These are phyloP conservation scores for Aspergillus heteromorphus DNA, from an alignment of 495 filamentous ascomycete genomes.

Conservation along the genomic window DNA sequence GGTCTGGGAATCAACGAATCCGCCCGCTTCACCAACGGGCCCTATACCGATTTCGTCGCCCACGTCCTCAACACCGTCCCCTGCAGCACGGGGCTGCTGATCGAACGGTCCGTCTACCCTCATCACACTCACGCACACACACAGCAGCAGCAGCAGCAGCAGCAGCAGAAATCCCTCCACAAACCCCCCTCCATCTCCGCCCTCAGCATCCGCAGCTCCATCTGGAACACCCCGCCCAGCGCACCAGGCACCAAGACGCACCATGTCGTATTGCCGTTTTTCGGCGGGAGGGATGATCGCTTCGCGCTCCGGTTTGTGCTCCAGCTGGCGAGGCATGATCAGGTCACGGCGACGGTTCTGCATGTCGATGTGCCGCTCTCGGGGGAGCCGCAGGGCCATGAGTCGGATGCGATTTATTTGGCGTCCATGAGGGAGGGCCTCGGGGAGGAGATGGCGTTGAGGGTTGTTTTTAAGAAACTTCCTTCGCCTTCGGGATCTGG, in stretches of 20 bases:
- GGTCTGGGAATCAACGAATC: constrained; percentile 24
- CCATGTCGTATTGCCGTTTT: constrained; percentile 82
- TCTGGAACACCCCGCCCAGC: constrained; percentile 34
- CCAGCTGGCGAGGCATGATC: constrained; percentile 69
- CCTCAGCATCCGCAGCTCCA: constrained; percentile 53
- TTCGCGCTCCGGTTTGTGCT: constrained; percentile 74
- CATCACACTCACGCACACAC: too few relatives aligned
- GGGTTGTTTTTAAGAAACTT: constrained; percentile 52
- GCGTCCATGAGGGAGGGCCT: constrained; percentile 58
- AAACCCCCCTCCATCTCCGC: constrained; percentile 42
- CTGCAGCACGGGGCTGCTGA: constrained; percentile 27
- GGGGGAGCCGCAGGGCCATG: neutral
- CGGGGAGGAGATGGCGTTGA: constrained; percentile 45
- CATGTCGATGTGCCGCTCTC: constrained; percentile 19
- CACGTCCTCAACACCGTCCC: constrained; percentile 24
- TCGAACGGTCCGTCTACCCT: neutral
- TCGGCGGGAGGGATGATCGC: constrained; percentile 82
- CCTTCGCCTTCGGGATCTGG: neutral
- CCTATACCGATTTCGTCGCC: constrained; percentile 64
- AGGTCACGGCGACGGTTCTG: constrained; percentile 49
- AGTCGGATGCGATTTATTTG: constrained; percentile 63
- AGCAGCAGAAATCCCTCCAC: too few relatives aligned
- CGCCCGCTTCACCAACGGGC: constrained; percentile 25
- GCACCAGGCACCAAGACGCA: constrained; percentile 55
- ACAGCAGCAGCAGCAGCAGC: too few relatives aligned